Evolutionary conservation across 495 filamentous ascomycete genomes (phyloP).

Genomic region (Hypoxylon trugodes): DNA sequence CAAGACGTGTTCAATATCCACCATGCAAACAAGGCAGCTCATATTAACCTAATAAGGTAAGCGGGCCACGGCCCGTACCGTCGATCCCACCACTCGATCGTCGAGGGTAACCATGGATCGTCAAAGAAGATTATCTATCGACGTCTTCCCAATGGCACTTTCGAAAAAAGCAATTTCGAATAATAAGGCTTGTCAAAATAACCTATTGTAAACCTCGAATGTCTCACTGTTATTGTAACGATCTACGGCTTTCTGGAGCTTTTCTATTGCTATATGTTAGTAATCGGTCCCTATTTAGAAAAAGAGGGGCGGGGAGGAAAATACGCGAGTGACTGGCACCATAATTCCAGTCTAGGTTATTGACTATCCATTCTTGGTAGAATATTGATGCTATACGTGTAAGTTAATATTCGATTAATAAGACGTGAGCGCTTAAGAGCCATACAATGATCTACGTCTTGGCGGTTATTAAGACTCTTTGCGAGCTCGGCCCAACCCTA

Average conservation of each 20-base stretch:
- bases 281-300: not conserved
- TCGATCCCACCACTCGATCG: too few species aligned
- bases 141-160: not conserved
- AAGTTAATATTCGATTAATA: not conserved
- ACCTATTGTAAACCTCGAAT: not conserved
- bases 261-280: not conserved
- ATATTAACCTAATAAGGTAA: too few species aligned
- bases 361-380: not conserved
- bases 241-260: not conserved
- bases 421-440: not conserved
- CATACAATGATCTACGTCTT: not conserved
- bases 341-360: not conserved
- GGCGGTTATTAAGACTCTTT: not conserved
- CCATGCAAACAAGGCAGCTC: too few species aligned
- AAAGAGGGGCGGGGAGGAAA: too few species aligned
- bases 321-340: not conserved
- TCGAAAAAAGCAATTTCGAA: constrained; percentile 6
- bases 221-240: not conserved
- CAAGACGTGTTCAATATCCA: too few species aligned
- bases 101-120: too few species aligned
- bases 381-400: not conserved
- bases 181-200: not conserved
- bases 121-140: not conserved
- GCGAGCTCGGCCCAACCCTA: not conserved
- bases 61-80: too few species aligned